phyloP scores from a whole-genome alignment of 805 yeast genomes.

The Debaryomyces maramus region DNA sequence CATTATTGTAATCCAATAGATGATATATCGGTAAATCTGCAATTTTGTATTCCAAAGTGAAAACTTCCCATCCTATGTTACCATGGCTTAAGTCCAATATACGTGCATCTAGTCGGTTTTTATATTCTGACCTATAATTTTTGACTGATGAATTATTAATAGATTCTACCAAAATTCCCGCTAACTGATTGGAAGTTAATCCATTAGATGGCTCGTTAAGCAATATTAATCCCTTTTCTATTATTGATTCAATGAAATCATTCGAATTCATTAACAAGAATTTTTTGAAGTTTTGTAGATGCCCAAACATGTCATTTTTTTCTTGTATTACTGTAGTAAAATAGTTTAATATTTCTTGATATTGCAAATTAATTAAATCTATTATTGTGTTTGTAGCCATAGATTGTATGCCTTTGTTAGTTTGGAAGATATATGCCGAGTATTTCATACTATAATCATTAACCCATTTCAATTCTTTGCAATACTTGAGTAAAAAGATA shows the following conservation, averaged over 20 bases:
- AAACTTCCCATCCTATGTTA: slow-evolving; percentile 87
- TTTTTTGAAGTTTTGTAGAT: slow-evolving; percentile 62
- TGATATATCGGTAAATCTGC: slow-evolving; percentile 54
- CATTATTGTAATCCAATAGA: slow-evolving; percentile 26
- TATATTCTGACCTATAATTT: slow-evolving; percentile 36
- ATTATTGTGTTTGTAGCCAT: slow-evolving; percentile 37
- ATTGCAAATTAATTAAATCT: slow-evolving; percentile 39
- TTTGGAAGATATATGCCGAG: slow-evolving; percentile 28
- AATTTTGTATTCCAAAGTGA: slow-evolving; percentile 75
- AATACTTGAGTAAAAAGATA: slow-evolving; percentile 59
- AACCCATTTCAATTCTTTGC: slow-evolving; percentile 70
- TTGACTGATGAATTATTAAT: slow-evolving; percentile 54
- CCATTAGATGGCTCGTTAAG: slow-evolving; percentile 63
- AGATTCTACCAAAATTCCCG: slow-evolving; percentile 64
- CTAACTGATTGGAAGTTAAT: slow-evolving; percentile 64
- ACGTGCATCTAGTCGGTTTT: slow-evolving; percentile 75
- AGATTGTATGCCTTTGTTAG: slow-evolving; percentile 32
- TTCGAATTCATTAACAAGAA: slow-evolving; percentile 71
- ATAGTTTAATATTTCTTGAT: slow-evolving; percentile 52
- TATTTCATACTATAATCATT: slow-evolving; percentile 41
- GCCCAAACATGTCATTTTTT: slow-evolving; percentile 50
- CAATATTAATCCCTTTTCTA: slow-evolving; percentile 51
- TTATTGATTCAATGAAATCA: slow-evolving; percentile 74
- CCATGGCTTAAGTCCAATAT: slow-evolving; percentile 67
- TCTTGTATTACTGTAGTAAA: slow-evolving; percentile 50